Evolutionary conservation across 768 basidiomycete genomes (phyloP).

Genomic region (Russula emetica): DNA sequence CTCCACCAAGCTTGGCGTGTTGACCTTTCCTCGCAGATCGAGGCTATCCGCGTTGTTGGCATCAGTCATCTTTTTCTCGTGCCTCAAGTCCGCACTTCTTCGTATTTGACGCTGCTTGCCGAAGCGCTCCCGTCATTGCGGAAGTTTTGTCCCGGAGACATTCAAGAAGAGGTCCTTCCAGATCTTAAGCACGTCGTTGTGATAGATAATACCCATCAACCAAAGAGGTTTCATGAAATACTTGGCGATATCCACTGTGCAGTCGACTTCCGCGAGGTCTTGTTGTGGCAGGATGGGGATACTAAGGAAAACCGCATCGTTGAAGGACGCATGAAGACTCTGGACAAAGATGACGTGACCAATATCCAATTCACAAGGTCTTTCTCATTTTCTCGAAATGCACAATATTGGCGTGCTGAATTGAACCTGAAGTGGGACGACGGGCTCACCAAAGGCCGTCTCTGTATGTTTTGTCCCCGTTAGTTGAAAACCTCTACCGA

Average conservation of each 20-base stretch:
- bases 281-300: slow-evolving; percentile 61
- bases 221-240: slow-evolving; percentile 39
- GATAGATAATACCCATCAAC: slow-evolving; percentile 53
- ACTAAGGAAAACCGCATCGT: slow-evolving; percentile 41
- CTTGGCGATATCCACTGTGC: slow-evolving; percentile 44
- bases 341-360: slow-evolving; percentile 64
- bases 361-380: slow-evolving; percentile 86
- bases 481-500: neutral
- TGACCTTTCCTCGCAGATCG: slow-evolving; percentile 41
- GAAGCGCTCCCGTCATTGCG: slow-evolving; percentile 55
- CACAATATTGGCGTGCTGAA: slow-evolving; percentile 14
- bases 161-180: slow-evolving; percentile 58
- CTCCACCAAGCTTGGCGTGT: neutral
- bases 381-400: slow-evolving; percentile 9
- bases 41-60: slow-evolving; percentile 56
- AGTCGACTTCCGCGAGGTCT: slow-evolving; percentile 67
- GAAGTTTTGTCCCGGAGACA: slow-evolving; percentile 46
- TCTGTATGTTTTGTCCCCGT: slow-evolving; percentile 46
- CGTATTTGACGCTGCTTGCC: slow-evolving; percentile 57
- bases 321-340: slow-evolving; percentile 38
- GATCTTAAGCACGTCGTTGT: slow-evolving; percentile 59
- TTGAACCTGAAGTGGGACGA: slow-evolving; percentile 58
- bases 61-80: slow-evolving; percentile 69
- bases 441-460: slow-evolving; percentile 77
- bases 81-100: slow-evolving; percentile 61